phyloP scores from a whole-genome alignment of 2,329 filamentous ascomycete species.

The Macroventuria anomochaeta region DNA sequence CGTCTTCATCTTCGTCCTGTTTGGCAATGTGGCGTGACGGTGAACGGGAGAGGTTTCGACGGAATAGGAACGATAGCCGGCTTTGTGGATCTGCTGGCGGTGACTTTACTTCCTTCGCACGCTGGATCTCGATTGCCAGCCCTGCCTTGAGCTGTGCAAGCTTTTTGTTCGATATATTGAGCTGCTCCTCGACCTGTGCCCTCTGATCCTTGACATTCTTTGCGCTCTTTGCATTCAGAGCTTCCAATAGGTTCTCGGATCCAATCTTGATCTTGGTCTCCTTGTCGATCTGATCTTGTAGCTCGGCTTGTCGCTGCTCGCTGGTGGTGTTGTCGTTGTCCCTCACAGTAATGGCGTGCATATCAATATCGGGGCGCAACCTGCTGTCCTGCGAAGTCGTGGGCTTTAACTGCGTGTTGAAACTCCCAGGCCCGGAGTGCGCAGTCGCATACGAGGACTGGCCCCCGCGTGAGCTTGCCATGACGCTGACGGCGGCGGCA shows the following conservation, averaged over 20 bases:
- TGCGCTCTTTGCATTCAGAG: slow-evolving; percentile 89
- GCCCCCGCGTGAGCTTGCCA: slow-evolving; percentile 67
- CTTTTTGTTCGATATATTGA: slow-evolving; percentile 84
- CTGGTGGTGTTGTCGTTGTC: slow-evolving; percentile 67
- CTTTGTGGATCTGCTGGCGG: slow-evolving; percentile 56
- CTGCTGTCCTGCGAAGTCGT: slow-evolving; percentile 69
- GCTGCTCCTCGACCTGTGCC: slow-evolving; percentile 73
- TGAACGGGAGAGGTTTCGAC: slow-evolving; percentile 61
- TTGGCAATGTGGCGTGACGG: slow-evolving; percentile 54
- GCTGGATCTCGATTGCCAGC: slow-evolving; percentile 66
- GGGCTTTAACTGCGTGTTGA: slow-evolving; percentile 84
- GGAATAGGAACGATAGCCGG: slow-evolving; percentile 65
- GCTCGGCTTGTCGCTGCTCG: slow-evolving; percentile 75
- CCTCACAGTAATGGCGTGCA: slow-evolving; percentile 60
- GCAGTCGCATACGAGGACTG: slow-evolving; percentile 72
- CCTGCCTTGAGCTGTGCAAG: slow-evolving; percentile 65
- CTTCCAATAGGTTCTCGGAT: slow-evolving; percentile 96
- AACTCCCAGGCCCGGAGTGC: slow-evolving; percentile 74
- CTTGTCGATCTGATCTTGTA: slow-evolving; percentile 87
- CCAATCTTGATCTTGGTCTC: slow-evolving; percentile 98
- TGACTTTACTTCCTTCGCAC: slow-evolving; percentile 61
- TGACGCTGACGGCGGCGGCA: slow-evolving; percentile 55
- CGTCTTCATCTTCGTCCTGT: slow-evolving; percentile 68
- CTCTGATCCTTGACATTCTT: slow-evolving; percentile 83
- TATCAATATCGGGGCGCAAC: slow-evolving; percentile 63